Evolutionary conservation across 1,284 basidiomycete species (phyloP), one percentile per base, ranked within the genome.

Genomic region (Sporisorium scitamineum): DNA sequence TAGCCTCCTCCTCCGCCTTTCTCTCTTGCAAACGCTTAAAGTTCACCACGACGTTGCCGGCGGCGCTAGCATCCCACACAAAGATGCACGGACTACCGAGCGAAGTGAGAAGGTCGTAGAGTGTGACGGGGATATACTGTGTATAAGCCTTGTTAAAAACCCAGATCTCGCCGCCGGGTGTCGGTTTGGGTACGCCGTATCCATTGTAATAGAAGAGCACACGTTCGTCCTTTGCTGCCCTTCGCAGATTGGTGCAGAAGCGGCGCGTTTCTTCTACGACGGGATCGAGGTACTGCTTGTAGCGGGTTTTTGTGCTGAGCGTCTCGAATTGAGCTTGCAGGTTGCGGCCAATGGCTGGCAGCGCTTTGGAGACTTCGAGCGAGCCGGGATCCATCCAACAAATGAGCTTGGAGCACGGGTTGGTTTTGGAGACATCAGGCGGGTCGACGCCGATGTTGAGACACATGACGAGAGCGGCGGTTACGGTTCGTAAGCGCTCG

Each of bases 121-220:
- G 88, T 8, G 94, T 95, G 24, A 99, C 93, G 0, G 96, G 96
- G 64, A 99, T 98, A 85, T 99, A 99, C 86, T 99, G 97, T 0
- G 97, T 98, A 86, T 99, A 99, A 73, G 91, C 94, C 83, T 92
- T 90, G 87, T 99, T 99, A 88, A 99, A 99, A 64, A 97, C 96
- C 96, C 96, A 99, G 60, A 99, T 90, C 86, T 99, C 97, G 26
- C 97, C 96, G 70, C 94, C 95, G 0, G 93, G 90, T 0, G 97
- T 99, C 3, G 96, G 97, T 82, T 95, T 96, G 1, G 97, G 96
- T 16, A 99, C 96, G 34, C 96, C 96, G 78, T 97, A 97, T 3
- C 96, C 97, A 81, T 99, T 99, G 88, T 99, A 99, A 87, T 99
- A 95, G 87, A 98, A 97, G 39, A 98, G 88, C 13, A 95, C 92